Conservation (phyloP, 495 filamentous ascomycete genomes). For the Talaromyces adpressus region DNA sequence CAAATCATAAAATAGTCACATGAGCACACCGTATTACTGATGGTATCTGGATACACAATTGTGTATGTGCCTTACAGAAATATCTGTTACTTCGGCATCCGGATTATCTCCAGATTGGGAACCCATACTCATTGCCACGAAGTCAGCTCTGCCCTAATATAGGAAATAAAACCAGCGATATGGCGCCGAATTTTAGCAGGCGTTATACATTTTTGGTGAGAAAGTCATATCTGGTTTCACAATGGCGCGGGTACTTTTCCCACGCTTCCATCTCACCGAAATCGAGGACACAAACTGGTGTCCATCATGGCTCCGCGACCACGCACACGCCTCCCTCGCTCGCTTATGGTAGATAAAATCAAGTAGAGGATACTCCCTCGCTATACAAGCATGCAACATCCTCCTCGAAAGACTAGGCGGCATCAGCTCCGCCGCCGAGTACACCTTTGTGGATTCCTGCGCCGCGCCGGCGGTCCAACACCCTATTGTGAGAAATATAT, state of each 20-base stretch:
- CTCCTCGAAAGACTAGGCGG: background rate
- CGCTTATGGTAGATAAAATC: background rate
- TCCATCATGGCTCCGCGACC: background rate
- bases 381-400: background rate
- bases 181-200: no score
- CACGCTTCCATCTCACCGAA: background rate
- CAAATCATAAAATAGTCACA: no score
- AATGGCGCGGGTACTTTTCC: background rate
- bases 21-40: no score
- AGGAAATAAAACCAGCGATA: background rate
- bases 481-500: background rate
- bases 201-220: no score
- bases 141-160: background rate
- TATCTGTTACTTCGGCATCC: background rate
- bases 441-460: background rate
- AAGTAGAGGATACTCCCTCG: background rate
- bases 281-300: background rate
- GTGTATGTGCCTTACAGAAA: no score
- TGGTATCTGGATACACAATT: no score
- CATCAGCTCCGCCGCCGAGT: background rate
- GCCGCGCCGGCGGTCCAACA: background rate
- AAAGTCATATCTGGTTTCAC: background rate
- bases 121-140: background rate
- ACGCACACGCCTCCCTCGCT: background rate
- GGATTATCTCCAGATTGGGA: background rate